Evolutionary conservation across 2,329 filamentous ascomycete genomes (phyloP).

Genomic region (Chrysosporium keratinophilum): DNA sequence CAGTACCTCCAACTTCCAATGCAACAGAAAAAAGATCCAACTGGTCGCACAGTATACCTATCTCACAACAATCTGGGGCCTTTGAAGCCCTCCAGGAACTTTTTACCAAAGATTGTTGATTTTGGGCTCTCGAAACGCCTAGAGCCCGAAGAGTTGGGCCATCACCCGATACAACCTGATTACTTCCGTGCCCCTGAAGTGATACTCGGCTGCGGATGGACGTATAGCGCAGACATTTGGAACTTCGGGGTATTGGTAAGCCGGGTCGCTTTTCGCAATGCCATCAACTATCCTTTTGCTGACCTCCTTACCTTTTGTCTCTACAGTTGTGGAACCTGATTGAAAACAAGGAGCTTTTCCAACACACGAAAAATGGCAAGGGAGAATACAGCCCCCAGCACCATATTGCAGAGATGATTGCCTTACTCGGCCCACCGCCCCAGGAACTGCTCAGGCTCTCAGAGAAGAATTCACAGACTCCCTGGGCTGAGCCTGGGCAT

Average conservation of each 20-base stretch:
- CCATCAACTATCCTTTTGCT: not conserved
- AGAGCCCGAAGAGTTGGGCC: slow-evolving; percentile 15
- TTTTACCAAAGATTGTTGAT: slow-evolving; percentile 13
- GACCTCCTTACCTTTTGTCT: not conserved
- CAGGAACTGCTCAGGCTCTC: slow-evolving; percentile 14
- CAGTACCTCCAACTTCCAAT: slow-evolving; percentile 10
- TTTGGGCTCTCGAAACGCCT: slow-evolving; percentile 20
- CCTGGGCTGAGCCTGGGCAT: slow-evolving; percentile 20
- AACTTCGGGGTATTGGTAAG: slow-evolving; percentile 32
- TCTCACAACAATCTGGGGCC: not conserved
- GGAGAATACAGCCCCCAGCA: slow-evolving; percentile 26
- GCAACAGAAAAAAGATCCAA: not conserved
- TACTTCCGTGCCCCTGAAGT: slow-evolving; percentile 35
- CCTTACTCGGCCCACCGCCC: slow-evolving; percentile 30
- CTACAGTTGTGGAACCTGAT: slow-evolving; percentile 8
- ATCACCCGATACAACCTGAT: slow-evolving; percentile 34
- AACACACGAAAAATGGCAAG: not conserved
- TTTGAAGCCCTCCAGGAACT: not conserved
- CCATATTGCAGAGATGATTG: slow-evolving; percentile 37
- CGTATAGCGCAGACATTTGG: slow-evolving; percentile 34
- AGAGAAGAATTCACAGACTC: slow-evolving; percentile 24
- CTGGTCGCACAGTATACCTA: not conserved
- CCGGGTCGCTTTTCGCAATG: not conserved
- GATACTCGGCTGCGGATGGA: slow-evolving; percentile 31
- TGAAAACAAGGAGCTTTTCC: not conserved